Evolutionary conservation across 371 early-diverging fungal genomes (phyloP).

Genomic region (Mortierella sp.): DNA sequence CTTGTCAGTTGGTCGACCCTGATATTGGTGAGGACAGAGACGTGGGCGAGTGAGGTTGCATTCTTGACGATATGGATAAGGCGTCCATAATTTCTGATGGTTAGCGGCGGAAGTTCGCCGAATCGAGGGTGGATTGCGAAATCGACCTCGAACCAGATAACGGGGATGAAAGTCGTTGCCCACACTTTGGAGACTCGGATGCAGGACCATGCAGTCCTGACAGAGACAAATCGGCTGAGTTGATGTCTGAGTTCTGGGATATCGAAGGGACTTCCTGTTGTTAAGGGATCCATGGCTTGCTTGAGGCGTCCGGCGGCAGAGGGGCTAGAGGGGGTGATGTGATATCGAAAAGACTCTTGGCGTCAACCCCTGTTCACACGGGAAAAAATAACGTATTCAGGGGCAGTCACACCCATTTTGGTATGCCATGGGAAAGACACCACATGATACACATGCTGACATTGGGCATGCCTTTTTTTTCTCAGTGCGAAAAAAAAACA

Average conservation of each 20-base stretch:
- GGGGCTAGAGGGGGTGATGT: neutral
- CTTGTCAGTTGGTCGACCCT: neutral
- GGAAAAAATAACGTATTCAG: neutral
- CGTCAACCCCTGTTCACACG: neutral
- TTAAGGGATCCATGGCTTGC: neutral
- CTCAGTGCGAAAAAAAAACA: too few species aligned
- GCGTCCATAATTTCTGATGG: neutral
- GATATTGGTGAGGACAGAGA: neutral
- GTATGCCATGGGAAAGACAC: too few species aligned
- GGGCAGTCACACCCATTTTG: neutral
- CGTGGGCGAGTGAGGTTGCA: neutral
- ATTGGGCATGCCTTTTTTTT: too few species aligned
- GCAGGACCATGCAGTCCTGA: neutral
- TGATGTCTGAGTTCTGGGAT: neutral
- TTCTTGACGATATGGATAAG: neutral
- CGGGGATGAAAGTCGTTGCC: neutral
- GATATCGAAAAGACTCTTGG: neutral
- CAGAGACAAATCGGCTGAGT: neutral
- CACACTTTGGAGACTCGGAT: neutral
- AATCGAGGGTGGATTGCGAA: neutral
- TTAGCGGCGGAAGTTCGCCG: neutral
- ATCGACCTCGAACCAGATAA: conserved; percentile 1
- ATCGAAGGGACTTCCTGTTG: neutral
- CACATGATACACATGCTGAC: too few species aligned
- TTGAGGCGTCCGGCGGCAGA: neutral